Evolutionary conservation across 2,329 filamentous ascomycete genomes (phyloP), one percentile per base, ranked within the genome.

Genomic region (Colletotrichum acutatum): DNA sequence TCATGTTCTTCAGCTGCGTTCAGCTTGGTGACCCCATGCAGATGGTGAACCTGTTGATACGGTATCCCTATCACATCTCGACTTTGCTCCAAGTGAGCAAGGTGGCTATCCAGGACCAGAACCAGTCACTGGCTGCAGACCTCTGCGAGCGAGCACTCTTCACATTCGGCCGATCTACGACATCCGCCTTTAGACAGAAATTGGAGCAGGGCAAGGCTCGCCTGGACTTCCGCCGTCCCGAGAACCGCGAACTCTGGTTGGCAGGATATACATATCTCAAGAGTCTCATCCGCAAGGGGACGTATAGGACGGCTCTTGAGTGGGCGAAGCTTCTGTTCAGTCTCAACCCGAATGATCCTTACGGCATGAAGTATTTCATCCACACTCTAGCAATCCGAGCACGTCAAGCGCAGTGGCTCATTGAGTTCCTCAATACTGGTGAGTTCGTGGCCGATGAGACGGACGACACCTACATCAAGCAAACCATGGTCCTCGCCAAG

Each of bases 241-340:
- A 97, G 81, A 98, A 98, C 81, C 90, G 97, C 56, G 96, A 98
- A 81, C 91, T 99, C 75, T 98, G 94, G 92, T 90, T 98, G 46
- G 94, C 95, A 1, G 94, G 92, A 9, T 97, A 95, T 86, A 91
- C 95, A 76, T 98, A 98, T 78, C 92, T 98, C 77, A 90, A 90
- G 77, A 97, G 94, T 76, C 86, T 99, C 26, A 89, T 95, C 19
- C 92, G 95, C 83, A 96, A 97, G 77, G 95, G 95, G n/a, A 98
- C 96, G 1, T 98, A 95, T 87, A 90, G 95, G 59, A 98, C 97
- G 0, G 95, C 95, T 0, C 91, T 97, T 60, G 97, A 98, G 82
- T 99, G 97, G 95, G 90, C 94, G 7, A 98, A 97, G 83, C 84
- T 98, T 6, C 86, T 98, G 11, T 87, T 97, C 34, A 90, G 92